Conservation (phyloP, 495 filamentous ascomycete species). For the Apiosordaria backusii region DNA sequence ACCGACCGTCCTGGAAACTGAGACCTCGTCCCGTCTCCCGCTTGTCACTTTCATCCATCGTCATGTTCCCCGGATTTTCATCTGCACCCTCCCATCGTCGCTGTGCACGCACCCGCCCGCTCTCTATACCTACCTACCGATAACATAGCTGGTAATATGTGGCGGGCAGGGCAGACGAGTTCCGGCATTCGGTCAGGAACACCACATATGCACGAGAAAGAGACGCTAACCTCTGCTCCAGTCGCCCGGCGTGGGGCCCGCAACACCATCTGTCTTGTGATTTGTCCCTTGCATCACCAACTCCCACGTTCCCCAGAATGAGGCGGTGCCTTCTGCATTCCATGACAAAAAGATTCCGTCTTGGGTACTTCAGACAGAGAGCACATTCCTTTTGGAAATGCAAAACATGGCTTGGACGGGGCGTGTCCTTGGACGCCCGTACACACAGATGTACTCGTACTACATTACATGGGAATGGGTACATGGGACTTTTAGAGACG, state of each 20-base stretch:
- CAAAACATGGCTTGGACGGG: not conserved
- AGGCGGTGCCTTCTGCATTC: conserved; percentile 25
- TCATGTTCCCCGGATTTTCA: conserved; percentile 7
- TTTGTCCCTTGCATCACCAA: conserved; percentile 35
- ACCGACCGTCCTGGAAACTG: not conserved
- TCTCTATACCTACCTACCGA: not conserved
- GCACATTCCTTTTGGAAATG: not conserved
- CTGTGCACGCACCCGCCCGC: not conserved
- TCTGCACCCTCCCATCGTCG: no score
- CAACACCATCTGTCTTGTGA: conserved; percentile 26
- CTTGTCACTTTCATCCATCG: not conserved
- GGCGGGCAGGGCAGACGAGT: not conserved
- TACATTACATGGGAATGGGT: conserved; percentile 4
- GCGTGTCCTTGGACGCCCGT: no score
- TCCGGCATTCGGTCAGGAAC: conserved; percentile 22
- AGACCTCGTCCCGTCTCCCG: not conserved
- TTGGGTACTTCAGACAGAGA: conserved; percentile 4
- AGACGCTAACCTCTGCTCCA: conserved; percentile 19
- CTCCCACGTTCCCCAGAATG: conserved; percentile 34
- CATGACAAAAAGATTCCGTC: conserved; percentile 38
- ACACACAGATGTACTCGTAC: no score
- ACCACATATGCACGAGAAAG: conserved; percentile 20
- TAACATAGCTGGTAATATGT: not conserved
- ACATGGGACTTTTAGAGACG: not conserved
- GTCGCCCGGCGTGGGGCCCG: conserved; percentile 29